Base-by-base conservation (phyloP, 441 rosid species). In the Macaranga tanarius region DNA sequence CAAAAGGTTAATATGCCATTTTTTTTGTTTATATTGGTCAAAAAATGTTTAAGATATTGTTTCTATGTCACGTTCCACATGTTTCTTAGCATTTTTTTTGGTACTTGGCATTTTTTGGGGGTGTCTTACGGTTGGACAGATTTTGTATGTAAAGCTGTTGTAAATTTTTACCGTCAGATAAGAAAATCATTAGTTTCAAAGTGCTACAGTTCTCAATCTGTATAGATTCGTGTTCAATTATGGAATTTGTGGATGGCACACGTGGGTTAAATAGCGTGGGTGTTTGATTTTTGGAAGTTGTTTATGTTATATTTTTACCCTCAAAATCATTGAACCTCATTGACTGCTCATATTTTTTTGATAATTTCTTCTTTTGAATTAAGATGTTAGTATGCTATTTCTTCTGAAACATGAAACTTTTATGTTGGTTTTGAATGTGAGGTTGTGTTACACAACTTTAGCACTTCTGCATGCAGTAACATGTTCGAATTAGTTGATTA, bases 91-190 rank as follows among this genome's bases (percentile, higher is more conserved):
- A 23, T 31, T 31, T 31, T 31, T 31, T 31, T 31, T 4, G 38
- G 38, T 31, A 28, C 10, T 11, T 16, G 23, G 63, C 64, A 57
- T 69, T 56, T 52, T 68, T 55, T 69, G 0, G 22, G 0, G 22
- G 54, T 44, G 52, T 26, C 62, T 40, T 7, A 9, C 34, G 22
- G 28, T 34, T 16, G 62, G 47, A 22, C 22, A 22, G 61, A 55
- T 69, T 64, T 42, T 69, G 42, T 57, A 40, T 69, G 73, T 69
- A 69, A 57, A 69, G 52, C 23, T 22, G 61, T 34, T 5, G 16
- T 6, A 3, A 8, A 38, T 55, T 40, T 22, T 11, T n/a, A 25
- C 23, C 5, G 11, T n/a, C 7, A 13, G 19, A 44, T 13, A 26
- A 28, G 4, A 22, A 38, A 40, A 40, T 28, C 42, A 51, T 31